Evolutionary conservation across 768 basidiomycete species (phyloP).

Genomic region (Boletellus ananiceps): DNA sequence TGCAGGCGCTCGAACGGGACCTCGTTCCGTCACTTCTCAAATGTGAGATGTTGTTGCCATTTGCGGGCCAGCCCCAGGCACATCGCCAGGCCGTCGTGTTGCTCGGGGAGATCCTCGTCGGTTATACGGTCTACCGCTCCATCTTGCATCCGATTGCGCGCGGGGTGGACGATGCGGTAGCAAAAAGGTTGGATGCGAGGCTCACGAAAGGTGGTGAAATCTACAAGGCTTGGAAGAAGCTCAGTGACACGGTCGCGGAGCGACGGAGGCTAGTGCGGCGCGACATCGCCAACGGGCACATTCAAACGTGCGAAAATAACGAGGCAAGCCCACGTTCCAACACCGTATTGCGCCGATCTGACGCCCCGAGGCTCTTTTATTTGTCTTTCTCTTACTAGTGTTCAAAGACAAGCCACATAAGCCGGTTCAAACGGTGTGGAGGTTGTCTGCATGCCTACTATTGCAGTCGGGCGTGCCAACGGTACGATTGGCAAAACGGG

Average conservation of each 20-base stretch:
- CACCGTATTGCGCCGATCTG: neutral
- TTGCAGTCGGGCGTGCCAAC: constrained; percentile 25
- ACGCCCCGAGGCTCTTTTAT: neutral
- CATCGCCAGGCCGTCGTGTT: constrained; percentile 5
- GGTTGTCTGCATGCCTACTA: constrained; percentile 30
- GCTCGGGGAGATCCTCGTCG: constrained; percentile 17
- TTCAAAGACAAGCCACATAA: constrained; percentile 12
- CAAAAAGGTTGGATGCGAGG: constrained; percentile 7
- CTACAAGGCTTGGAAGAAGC: constrained; percentile 19
- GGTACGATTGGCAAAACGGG: constrained; percentile 25
- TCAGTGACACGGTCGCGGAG: constrained; percentile 16
- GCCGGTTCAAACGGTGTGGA: constrained; percentile 23
- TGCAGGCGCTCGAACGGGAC: constrained; percentile 19
- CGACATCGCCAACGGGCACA: constrained; percentile 13
- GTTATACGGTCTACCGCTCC: constrained; percentile 27
- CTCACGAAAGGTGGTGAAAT: constrained; percentile 17
- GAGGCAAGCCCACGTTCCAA: constrained; percentile 2
- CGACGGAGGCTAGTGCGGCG: constrained; percentile 17
- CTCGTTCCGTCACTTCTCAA: constrained; percentile 24
- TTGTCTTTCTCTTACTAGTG: constrained; percentile 12
- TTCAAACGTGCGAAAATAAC: constrained; percentile 28
- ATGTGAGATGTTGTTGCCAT: constrained; percentile 18
- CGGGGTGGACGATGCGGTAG: constrained; percentile 7
- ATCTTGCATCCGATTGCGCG: constrained; percentile 13
- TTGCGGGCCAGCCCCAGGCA: constrained; percentile 11